phyloP scores from a whole-genome alignment of 768 basidiomycete genomes.

The Butyriboletus loyo region DNA sequence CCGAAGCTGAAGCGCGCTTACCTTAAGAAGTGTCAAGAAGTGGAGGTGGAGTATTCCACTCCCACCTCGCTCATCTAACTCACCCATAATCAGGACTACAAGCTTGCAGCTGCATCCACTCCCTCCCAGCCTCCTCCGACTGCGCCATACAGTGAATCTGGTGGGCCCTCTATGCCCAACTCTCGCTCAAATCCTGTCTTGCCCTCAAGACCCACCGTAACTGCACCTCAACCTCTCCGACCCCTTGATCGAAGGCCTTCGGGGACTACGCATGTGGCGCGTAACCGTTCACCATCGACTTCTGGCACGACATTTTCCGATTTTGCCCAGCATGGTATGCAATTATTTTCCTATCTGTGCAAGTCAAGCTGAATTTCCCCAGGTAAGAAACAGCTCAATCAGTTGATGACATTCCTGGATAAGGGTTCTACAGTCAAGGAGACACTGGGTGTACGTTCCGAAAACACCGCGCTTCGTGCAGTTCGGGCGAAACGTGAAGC shows the following conservation, averaged over 20 bases:
- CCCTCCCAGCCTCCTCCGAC: conserved; percentile 28
- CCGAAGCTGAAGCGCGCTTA: conserved; percentile 81
- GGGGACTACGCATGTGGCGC: conserved; percentile 46
- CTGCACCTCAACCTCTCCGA: conserved; percentile 70
- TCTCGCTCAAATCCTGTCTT: conserved; percentile 46
- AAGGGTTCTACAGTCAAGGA: conserved; percentile 69
- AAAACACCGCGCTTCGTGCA: conserved; percentile 66
- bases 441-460: conserved; percentile 49
- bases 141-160: conserved; percentile 34
- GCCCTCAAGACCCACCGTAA: conserved; percentile 52
- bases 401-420: conserved; percentile 82
- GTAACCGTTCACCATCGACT: conserved; percentile 79
- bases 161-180: conserved; percentile 30
- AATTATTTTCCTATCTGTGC: background rate
- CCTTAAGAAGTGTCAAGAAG: conserved; percentile 80
- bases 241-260: conserved; percentile 76
- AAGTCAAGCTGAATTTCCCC: conserved; percentile 1
- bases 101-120: conserved; percentile 39
- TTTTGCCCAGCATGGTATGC: conserved; percentile 73
- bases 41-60: conserved; percentile 55
- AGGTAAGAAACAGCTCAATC: conserved; percentile 87
- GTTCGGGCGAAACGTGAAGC: conserved; percentile 86
- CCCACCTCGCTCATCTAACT: conserved; percentile 4
- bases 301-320: conserved; percentile 81
- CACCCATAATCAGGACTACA: conserved; percentile 56